Percentiles rank a stretch among this genome's conserved stretches.
phyloP scores from a whole-genome alignment of 176 grass and related monocot species.

The Panicum miliaceum region DNA sequence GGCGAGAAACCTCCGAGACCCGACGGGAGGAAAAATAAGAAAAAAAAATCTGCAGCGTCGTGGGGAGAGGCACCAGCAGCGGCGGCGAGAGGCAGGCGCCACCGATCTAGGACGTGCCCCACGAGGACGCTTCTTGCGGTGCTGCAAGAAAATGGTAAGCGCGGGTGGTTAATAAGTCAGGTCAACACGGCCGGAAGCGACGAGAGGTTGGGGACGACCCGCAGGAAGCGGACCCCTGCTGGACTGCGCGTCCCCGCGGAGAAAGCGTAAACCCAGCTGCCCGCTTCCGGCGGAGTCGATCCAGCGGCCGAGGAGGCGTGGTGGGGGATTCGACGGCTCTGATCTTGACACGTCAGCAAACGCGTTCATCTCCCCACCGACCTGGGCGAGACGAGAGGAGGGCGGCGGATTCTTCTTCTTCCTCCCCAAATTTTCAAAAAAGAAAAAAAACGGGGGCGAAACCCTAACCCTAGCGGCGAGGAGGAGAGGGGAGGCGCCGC shows the following conservation, averaged over 20 bases:
- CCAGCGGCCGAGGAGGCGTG: neutral
- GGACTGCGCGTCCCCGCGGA: neutral
- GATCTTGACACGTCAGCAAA: neutral
- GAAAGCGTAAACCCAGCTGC: neutral
- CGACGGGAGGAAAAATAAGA: neutral
- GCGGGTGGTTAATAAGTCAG: conserved; percentile 1
- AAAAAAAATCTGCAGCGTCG: neutral
- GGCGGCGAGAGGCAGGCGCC: conserved; percentile 28
- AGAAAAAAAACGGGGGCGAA: neutral
- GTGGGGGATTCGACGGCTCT: neutral
- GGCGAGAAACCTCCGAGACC: conserved; percentile 21
- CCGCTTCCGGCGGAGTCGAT: neutral
- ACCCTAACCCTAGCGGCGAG: conserved; percentile 38
- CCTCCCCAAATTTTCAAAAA: neutral
- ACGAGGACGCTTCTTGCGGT: conserved; percentile 18
- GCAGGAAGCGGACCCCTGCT: neutral
- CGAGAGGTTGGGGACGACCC: conserved; percentile 36
- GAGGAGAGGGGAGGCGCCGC: neutral
- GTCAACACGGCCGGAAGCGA: conserved; percentile 39
- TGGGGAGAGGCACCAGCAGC: conserved; percentile 19
- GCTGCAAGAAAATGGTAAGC: neutral
- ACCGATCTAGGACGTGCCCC: conserved; percentile 44
- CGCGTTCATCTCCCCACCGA: neutral
- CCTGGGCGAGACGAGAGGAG: neutral
- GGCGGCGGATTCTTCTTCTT: neutral